Percentiles rank a stretch among this genome's conserved stretches.
Evolutionary conservation across 306 rosid genomes (phyloP).

Genomic region (Trifolium dubium): DNA sequence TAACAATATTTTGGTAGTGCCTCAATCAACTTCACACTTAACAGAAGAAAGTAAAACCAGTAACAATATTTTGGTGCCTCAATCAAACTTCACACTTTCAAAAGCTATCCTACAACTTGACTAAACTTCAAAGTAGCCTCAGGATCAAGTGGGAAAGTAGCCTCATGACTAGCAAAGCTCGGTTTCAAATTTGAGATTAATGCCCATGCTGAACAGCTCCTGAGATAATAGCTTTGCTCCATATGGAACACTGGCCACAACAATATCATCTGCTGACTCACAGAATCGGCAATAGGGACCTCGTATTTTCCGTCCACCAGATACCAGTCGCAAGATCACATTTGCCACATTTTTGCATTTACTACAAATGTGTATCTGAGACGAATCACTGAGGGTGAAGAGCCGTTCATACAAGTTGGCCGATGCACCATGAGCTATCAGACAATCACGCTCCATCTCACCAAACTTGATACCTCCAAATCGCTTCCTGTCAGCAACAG

Average conservation of each 20-base stretch:
- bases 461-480: constrained; percentile 98
- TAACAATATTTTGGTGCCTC: constrained; percentile 23
- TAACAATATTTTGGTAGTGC: no score
- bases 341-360: constrained; percentile 75
- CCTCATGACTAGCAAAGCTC: constrained; percentile 52
- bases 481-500: constrained; percentile 93
- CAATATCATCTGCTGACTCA: constrained; percentile 74
- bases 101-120: constrained; percentile 41
- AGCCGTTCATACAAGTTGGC: constrained; percentile 94
- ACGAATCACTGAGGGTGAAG: constrained; percentile 89
- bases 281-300: constrained; percentile 90
- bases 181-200: constrained; percentile 80
- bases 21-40: no score
- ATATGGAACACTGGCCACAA: constrained; percentile 77
- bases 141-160: constrained; percentile 55
- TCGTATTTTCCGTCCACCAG: constrained; percentile 83
- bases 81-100: constrained; percentile 31
- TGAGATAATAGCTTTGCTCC: constrained; percentile 89
- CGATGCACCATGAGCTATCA: constrained; percentile 95
- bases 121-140: constrained; percentile 45
- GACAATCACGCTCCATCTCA: constrained; percentile 98
- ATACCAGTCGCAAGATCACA: constrained; percentile 68
- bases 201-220: constrained; percentile 99
- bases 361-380: constrained; percentile 79
- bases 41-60: no score